Percentiles rank a stretch among this genome's conserved stretches.
Conservation (phyloP, 2,329 filamentous ascomycete genomes). For the Colletotrichum godetiae region DNA sequence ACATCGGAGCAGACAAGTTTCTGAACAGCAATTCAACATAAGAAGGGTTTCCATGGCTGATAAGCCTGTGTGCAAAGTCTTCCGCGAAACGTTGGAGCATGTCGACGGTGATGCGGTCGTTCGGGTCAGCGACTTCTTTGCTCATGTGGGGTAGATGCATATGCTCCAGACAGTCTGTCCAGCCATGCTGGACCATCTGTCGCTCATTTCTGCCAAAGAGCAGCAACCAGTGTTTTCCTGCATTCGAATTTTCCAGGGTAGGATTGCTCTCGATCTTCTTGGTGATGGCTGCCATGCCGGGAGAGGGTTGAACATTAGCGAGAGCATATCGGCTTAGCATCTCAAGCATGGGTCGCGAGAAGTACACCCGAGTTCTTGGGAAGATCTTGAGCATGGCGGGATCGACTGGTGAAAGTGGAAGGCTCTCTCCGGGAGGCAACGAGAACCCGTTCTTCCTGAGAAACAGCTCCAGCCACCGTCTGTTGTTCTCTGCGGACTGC, state of each 20-base stretch:
- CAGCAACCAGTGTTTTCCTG: conserved; percentile 18
- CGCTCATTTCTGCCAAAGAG: not conserved
- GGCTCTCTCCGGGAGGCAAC: not conserved
- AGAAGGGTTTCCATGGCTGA: not conserved
- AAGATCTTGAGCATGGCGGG: not conserved
- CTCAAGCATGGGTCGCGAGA: not conserved
- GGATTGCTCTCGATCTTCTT: not conserved
- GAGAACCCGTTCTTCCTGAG: conserved; percentile 3
- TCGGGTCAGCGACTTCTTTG: not conserved
- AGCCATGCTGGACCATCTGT: not conserved
- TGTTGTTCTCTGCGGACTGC: conserved; percentile 8
- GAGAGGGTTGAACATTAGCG: not conserved
- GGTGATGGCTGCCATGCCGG: not conserved
- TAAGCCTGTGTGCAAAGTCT: not conserved
- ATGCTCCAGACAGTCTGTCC: not conserved
- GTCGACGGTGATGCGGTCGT: not conserved
- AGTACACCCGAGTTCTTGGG: not conserved
- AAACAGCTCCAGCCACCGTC: conserved; percentile 2
- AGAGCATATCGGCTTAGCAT: conserved; percentile 7
- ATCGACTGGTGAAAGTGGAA: not conserved
- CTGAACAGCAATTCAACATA: not conserved
- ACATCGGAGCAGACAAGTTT: not conserved
- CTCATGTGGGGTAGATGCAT: not conserved
- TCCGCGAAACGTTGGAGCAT: conserved; percentile 1
- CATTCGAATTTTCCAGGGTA: not conserved